Conservation (phyloP, 1,284 basidiomycete genomes). For the Heterobasidion parviporum region DNA sequence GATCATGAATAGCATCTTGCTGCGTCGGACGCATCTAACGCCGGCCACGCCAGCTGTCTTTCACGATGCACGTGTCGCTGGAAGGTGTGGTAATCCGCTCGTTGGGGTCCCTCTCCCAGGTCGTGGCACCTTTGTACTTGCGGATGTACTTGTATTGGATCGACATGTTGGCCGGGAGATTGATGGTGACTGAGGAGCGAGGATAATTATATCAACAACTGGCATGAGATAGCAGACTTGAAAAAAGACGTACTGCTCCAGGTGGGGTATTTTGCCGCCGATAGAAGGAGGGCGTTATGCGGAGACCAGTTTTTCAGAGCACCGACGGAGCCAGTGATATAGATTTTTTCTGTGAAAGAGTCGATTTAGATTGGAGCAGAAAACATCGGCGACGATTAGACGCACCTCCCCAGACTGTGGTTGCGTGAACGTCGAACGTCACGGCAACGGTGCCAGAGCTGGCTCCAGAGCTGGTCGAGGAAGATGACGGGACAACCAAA, state of each 20-base stretch:
- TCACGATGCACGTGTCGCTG: constrained; percentile 20
- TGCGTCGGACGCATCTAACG: constrained; percentile 13
- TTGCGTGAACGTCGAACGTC: constrained; percentile 21
- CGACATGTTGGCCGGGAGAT: constrained; percentile 39
- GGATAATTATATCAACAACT: neutral
- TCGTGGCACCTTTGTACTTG: constrained; percentile 20
- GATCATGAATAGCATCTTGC: too few species aligned
- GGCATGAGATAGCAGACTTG: constrained; percentile 13
- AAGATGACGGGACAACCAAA: constrained; percentile 38
- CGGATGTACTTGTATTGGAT: constrained; percentile 45
- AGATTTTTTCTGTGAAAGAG: constrained; percentile 55
- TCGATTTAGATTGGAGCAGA: neutral
- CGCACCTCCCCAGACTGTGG: constrained; percentile 35
- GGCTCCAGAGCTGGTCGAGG: constrained; percentile 24
- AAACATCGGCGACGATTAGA: neutral
- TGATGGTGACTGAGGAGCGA: constrained; percentile 40
- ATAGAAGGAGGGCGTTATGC: constrained; percentile 48
- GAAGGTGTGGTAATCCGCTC: constrained; percentile 24
- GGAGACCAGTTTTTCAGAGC: constrained; percentile 58
- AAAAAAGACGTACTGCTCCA: constrained; percentile 39
- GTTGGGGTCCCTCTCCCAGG: constrained; percentile 32
- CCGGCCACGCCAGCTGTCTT: constrained; percentile 22
- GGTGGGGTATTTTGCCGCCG: constrained; percentile 51
- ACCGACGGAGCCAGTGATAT: constrained; percentile 54
- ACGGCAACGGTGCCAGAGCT: constrained; percentile 37